Conservation (phyloP, 2,329 filamentous ascomycete genomes). For the Colletotrichum trifolii region DNA sequence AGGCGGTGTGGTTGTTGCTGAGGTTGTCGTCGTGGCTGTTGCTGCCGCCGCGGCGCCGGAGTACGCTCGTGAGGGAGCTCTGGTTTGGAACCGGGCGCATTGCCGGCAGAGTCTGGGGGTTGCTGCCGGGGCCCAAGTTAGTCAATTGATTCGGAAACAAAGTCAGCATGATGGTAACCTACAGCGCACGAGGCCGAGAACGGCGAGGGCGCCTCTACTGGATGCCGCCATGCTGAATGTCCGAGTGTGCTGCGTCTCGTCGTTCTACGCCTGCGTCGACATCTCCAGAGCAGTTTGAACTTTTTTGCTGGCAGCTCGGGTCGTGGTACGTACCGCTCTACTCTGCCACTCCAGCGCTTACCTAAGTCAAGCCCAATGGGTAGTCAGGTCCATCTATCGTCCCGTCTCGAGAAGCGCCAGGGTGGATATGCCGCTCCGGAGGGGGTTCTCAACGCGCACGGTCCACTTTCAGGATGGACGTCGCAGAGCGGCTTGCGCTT, state of each 20-base stretch:
- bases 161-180: conserved; percentile 39
- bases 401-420: not conserved
- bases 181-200: conserved; percentile 63
- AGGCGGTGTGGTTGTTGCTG: conserved; percentile 35
- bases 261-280: conserved; percentile 28
- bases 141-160: conserved; percentile 25
- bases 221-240: conserved; percentile 61
- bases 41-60: conserved; percentile 44
- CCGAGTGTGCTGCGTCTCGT: conserved; percentile 28
- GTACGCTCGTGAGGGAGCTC: conserved; percentile 46
- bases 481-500: conserved; percentile 6
- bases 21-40: conserved; percentile 35
- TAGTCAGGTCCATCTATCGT: no score
- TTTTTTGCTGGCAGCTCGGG: conserved; percentile 41
- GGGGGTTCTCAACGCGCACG: not conserved
- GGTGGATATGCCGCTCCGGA: not conserved
- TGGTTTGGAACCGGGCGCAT: conserved; percentile 48
- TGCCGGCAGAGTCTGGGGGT: conserved; percentile 49
- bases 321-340: conserved; percentile 41
- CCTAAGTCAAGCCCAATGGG: conserved; percentile 16
- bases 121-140: conserved; percentile 36
- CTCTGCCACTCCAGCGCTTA: conserved; percentile 37
- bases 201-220: conserved; percentile 65
- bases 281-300: conserved; percentile 39
- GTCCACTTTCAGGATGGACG: not conserved